Evolutionary conservation across 1,284 basidiomycete species (phyloP).

Genomic region (Rhodotorula mucilaginosa): DNA sequence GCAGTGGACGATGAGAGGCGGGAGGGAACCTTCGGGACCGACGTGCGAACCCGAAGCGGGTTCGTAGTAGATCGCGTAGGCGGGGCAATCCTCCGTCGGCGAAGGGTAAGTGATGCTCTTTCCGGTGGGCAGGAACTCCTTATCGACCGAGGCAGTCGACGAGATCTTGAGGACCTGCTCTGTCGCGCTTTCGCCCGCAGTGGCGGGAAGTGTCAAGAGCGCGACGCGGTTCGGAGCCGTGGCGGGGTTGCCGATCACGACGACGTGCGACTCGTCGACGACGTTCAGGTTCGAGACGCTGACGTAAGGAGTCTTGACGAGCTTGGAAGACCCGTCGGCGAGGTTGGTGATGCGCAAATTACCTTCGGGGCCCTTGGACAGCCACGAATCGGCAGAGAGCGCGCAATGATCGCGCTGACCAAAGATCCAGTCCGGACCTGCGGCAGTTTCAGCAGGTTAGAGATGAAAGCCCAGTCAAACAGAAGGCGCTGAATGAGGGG

Average conservation of each 20-base stretch:
- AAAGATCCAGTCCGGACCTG: slow-evolving; percentile 58
- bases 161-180: slow-evolving; percentile 27
- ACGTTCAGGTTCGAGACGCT: slow-evolving; percentile 52
- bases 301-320: slow-evolving; percentile 57
- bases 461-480: no score
- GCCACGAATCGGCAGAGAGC: slow-evolving; percentile 55
- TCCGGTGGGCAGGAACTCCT: slow-evolving; percentile 27
- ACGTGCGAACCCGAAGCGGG: slow-evolving; percentile 62
- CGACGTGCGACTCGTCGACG: slow-evolving; percentile 45
- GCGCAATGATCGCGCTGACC: slow-evolving; percentile 57
- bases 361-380: slow-evolving; percentile 56
- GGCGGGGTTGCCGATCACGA: slow-evolving; percentile 51
- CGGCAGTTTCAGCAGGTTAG: no score
- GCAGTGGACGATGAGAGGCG: slow-evolving; percentile 62
- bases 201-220: slow-evolving; percentile 45
- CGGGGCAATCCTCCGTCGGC: slow-evolving; percentile 11
- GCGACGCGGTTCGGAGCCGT: slow-evolving; percentile 53
- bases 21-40: slow-evolving; percentile 57
- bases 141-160: slow-evolving; percentile 30
- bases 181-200: not conserved
- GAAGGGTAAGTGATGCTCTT: slow-evolving; percentile 26
- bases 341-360: slow-evolving; percentile 38
- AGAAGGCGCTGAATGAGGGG: not conserved
- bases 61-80: slow-evolving; percentile 60
- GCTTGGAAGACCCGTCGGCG: slow-evolving; percentile 22